A percentile compares a stretch with the other conserved stretches of the same genome.
Evolutionary conservation across 768 basidiomycete species (phyloP).

Genomic region (Termitomyces sp.): DNA sequence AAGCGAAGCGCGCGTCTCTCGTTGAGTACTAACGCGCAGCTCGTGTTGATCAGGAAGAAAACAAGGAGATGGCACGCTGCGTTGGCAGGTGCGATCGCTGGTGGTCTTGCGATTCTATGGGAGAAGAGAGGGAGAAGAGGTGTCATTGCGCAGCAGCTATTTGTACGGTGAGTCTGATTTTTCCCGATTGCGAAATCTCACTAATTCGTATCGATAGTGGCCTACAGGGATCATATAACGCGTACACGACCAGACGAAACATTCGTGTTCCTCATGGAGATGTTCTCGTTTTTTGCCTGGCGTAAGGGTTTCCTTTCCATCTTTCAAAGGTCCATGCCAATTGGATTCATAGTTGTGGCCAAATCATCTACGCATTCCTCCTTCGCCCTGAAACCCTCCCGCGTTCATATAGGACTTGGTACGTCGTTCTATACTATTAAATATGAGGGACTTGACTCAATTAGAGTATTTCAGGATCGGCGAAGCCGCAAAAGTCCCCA

Average conservation of each 20-base stretch:
- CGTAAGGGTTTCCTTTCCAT: constrained; percentile 34
- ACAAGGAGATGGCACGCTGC: constrained; percentile 76
- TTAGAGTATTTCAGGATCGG: constrained; percentile 49
- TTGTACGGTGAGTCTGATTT: constrained; percentile 62
- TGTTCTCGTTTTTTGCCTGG: constrained; percentile 72
- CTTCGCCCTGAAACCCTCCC: constrained; percentile 81
- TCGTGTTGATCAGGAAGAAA: constrained; percentile 57
- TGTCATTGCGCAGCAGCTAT: constrained; percentile 80
- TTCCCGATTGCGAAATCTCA: neutral
- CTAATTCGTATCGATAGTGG: constrained; percentile 43
- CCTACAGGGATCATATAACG: constrained; percentile 85
- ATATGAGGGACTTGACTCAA: neutral
- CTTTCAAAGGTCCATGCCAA: constrained; percentile 1
- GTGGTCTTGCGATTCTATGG: constrained; percentile 68
- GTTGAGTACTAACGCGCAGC: constrained; percentile 56
- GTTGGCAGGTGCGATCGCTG: constrained; percentile 71
- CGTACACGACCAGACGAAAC: constrained; percentile 60
- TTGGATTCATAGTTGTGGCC: constrained; percentile 52
- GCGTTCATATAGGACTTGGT: constrained; percentile 74
- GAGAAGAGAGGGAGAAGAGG: constrained; percentile 63
- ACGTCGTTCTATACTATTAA: constrained; percentile 10
- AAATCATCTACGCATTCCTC: constrained; percentile 80
- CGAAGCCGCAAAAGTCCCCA: constrained; percentile 59
- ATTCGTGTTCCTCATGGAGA: constrained; percentile 80
- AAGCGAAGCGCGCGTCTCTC: constrained; percentile 49